Evolutionary conservation across 805 yeast genomes (phyloP).

Genomic region (Candida hungchunana): DNA sequence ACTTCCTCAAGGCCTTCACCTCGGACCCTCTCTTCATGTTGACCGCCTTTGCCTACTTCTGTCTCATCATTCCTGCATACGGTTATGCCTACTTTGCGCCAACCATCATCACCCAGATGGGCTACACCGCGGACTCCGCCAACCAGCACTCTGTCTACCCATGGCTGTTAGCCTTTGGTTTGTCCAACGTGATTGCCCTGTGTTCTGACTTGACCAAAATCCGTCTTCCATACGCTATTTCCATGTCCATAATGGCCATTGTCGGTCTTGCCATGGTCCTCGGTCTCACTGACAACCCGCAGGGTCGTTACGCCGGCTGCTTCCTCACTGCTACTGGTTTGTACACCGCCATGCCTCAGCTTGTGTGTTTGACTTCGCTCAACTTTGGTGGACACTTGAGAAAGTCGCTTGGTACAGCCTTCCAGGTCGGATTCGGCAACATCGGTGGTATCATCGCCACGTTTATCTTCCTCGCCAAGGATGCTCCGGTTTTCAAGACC

Average conservation of each 20-base stretch:
- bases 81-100: conserved; percentile 44
- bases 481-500: conserved; percentile 36
- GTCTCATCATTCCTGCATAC: conserved; percentile 36
- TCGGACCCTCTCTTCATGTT: conserved; percentile 52
- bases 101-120: conserved; percentile 35
- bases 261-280: conserved; percentile 33
- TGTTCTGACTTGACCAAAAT: conserved; percentile 50
- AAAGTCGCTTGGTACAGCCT: conserved; percentile 36
- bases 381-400: conserved; percentile 37
- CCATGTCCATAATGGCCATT: conserved; percentile 30
- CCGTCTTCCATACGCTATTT: conserved; percentile 40
- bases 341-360: conserved; percentile 34
- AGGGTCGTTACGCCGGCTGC: conserved; percentile 37
- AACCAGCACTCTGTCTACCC: conserved; percentile 83
- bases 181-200: conserved; percentile 57
- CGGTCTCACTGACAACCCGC: conserved; percentile 35
- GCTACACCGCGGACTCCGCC: conserved; percentile 63
- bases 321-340: conserved; percentile 36
- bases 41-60: conserved; percentile 33
- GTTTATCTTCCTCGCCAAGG: conserved; percentile 32
- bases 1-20: conserved; percentile 35
- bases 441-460: conserved; percentile 38
- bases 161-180: conserved; percentile 73
- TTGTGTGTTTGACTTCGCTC: conserved; percentile 35
- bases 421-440: conserved; percentile 37